Base-by-base conservation (phyloP, 1,284 basidiomycete genomes). In the Golubevia pallescens region DNA sequence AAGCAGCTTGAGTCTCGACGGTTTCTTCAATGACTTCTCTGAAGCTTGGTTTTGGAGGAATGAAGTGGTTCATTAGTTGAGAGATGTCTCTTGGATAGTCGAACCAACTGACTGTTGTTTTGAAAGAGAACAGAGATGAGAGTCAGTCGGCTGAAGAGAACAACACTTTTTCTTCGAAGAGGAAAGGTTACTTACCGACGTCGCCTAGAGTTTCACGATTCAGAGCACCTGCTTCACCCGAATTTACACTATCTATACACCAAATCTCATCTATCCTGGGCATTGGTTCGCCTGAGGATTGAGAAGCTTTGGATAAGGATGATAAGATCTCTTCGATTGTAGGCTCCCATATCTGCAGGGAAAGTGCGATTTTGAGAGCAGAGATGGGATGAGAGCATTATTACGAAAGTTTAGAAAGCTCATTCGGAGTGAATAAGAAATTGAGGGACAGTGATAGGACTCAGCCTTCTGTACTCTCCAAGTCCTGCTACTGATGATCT, bases 201-300 rank as follows among this genome's bases (percentile, higher is more conserved):
- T 89, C 88, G 51, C 88, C 89, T 1, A 92, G 86, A 20, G 86
- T 86, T 0, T 87, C 85, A 0, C 86, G 87, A 70, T 94, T 95
- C 61, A 94, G 66, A 20, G 92, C 84, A 0, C 88, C 90, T 14
- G 91, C 89, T 65, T 93, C 93, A 0, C 92, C 93, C 65, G 93
- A 92, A 68, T 93, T 90, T 1, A 90, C 88, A 53, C 91, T 89
- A 71, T 95, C 93, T 86, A 92, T 90, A 0, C 89, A 86, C 92
- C 92, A 94, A 14, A 94, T 88, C 79, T 95, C 93, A 74, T 92
- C 90, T 16, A 95, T 84, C 16, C 68, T 61, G 53, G 54, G 64
- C 16, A 3, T 67, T 67, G 16, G 69, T 42, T 42, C 55, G 13
- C 3, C 57, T 53, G 62, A 68, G 23, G 56, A 63, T 38, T 60